Base-by-base conservation (phyloP, 805 yeast genomes). In the Yamadazyma ubonensis region DNA sequence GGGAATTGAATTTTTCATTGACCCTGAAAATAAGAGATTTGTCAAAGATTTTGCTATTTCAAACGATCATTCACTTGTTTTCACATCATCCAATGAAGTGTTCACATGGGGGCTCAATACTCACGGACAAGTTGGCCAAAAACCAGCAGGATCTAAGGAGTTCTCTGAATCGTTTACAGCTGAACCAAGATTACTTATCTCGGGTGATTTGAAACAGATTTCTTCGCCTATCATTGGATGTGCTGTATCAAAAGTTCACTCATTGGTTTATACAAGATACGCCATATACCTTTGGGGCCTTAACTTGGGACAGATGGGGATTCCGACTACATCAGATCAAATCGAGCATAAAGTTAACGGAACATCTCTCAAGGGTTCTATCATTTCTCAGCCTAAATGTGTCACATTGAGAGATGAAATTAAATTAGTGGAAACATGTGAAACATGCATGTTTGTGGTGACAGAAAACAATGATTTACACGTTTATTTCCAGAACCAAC, bases 91-190 rank as follows among this genome's bases (percentile, higher is more conserved):
- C 11, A 79, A 79, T 27, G 71, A 72, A n/a, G 64, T 87, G 1
- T 83, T 70, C 45, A 61, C 89, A 0, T 90, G 96, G 95, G 97
- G 97, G 0, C 70, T 78, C 44, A 86, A 86, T 52, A 66, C 71
- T 12, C 72, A 59, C 55, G 75, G 74, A n/a, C 95, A 86, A 54
- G 58, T 86, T 16, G 95, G 95, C 0, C 53, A 50, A 25, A 48
- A 44, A 6, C 51, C 2, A 32, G 51, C 5, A 35, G 39, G 7
- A 8, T 43, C 50, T 11, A 55, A 52, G 18, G 57, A 52, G 5
- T 52, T 50, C 18, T 34, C 50, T 7, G 71, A 66, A 18, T 41
- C 48, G 4, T 69, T 59, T 42, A 66, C 59, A 33, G 44, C 57
- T 14, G 29, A 47, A 0, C 84, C 85, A 0, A 54, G 61, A 15